phyloP scores from a whole-genome alignment of 225 moss, liverwort and hornwort genomes.

The Polytrichum commune region DNA sequence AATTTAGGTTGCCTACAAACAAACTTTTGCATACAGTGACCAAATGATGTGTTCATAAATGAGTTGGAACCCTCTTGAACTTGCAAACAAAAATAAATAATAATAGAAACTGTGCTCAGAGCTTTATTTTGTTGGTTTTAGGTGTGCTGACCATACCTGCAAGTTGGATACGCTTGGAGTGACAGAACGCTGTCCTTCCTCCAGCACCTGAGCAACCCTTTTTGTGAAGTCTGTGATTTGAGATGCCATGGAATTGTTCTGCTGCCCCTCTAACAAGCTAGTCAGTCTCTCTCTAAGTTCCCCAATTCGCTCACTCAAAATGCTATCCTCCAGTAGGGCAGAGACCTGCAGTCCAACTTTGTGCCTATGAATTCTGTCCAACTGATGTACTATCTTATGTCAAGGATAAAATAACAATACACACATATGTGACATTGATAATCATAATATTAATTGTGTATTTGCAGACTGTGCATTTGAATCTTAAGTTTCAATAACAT shows the following conservation, averaged over 20 bases:
- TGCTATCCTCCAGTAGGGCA: conserved; percentile 56
- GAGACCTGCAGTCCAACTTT: conserved; percentile 42
- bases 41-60: neutral
- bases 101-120: too few relatives aligned
- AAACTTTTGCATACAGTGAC: neutral
- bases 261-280: conserved; percentile 64
- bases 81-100: too few relatives aligned
- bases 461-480: too few relatives aligned
- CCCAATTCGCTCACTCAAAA: conserved; percentile 50
- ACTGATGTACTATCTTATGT: too few relatives aligned
- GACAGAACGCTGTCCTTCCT: conserved; percentile 86
- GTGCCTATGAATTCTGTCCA: too few relatives aligned
- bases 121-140: too few relatives aligned
- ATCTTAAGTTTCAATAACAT: too few relatives aligned
- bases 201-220: conserved; percentile 63
- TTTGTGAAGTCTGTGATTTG: conserved; percentile 82
- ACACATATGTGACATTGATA: too few relatives aligned
- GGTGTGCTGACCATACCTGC: conserved; percentile 38
- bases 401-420: too few relatives aligned
- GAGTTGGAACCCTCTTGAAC: too few relatives aligned
- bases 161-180: conserved; percentile 75
- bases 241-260: conserved; percentile 54
- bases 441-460: too few relatives aligned
- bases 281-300: conserved; percentile 66
- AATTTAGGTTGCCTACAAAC: neutral